Conservation (phyloP, 192 early-diverging fungal genomes). For the Podila epicladia region DNA sequence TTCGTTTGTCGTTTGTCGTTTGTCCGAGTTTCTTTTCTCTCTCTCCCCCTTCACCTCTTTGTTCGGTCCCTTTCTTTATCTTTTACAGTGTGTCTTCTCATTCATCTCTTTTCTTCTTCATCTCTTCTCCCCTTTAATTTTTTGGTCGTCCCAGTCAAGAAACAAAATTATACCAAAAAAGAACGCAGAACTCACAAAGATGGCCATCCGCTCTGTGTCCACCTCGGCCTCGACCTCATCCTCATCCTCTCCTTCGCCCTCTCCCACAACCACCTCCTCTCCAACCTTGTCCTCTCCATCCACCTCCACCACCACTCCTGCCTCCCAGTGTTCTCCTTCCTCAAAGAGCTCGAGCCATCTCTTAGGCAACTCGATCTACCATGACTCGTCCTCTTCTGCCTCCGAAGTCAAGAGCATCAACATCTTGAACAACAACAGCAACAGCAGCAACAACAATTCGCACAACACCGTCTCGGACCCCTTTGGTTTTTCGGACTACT, state of each 20-base stretch:
- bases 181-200: background rate
- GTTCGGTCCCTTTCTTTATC: background rate
- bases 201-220: constrained; percentile 57
- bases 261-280: constrained; percentile 41
- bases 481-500: constrained; percentile 49
- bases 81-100: constrained; percentile 6
- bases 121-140: constrained; percentile 8
- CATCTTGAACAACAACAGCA: constrained; percentile 28
- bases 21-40: background rate
- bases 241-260: constrained; percentile 48
- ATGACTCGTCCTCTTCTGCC: constrained; percentile 10
- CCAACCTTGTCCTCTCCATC: constrained; percentile 45
- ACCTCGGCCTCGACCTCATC: constrained; percentile 52
- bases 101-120: background rate
- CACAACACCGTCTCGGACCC: constrained; percentile 34
- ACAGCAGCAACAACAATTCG: background rate
- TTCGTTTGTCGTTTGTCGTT: too few relatives aligned
- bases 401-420: constrained; percentile 35
- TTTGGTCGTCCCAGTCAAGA: background rate
- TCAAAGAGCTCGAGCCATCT: constrained; percentile 25
- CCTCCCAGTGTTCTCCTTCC: constrained; percentile 47
- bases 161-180: too few relatives aligned
- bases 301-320: constrained; percentile 33
- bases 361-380: constrained; percentile 29
- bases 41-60: constrained; percentile 1